Evolutionary conservation across 2,329 filamentous ascomycete genomes (phyloP).

Genomic region (Penicillium sp.): DNA sequence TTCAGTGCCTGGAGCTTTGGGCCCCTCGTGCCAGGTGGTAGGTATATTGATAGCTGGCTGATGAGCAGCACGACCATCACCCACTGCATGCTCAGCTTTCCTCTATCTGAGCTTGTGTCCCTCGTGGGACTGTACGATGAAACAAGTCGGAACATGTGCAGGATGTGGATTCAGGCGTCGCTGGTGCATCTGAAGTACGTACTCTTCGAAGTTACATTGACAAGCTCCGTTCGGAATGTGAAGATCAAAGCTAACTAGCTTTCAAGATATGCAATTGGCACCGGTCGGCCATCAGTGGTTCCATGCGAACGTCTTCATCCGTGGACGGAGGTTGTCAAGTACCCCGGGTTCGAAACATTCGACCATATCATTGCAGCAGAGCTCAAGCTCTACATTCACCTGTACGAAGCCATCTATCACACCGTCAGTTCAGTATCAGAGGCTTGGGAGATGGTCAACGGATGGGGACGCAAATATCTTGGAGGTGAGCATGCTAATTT

Average conservation of each 20-base stretch:
- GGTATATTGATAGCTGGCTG: slow-evolving; percentile 10
- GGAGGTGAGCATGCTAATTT: not conserved
- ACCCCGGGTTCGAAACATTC: slow-evolving; percentile 4
- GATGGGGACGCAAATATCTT: slow-evolving; percentile 2
- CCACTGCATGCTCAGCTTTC: slow-evolving; percentile 9
- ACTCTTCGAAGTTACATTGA: not conserved
- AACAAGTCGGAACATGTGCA: slow-evolving; percentile 3
- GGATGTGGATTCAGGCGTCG: slow-evolving; percentile 11
- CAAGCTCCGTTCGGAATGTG: not conserved
- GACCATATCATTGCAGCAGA: slow-evolving; percentile 6
- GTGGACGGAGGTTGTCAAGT: slow-evolving; percentile 4
- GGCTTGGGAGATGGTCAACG: slow-evolving; percentile 5
- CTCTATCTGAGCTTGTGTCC: slow-evolving; percentile 1
- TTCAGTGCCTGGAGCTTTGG: slow-evolving; percentile 10
- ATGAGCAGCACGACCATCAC: slow-evolving; percentile 10
- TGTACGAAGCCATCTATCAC: slow-evolving; percentile 7
- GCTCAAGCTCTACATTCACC: slow-evolving; percentile 8
- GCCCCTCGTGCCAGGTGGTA: slow-evolving; percentile 4
- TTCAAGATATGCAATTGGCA: slow-evolving; percentile 6
- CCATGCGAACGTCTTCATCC: slow-evolving; percentile 4
- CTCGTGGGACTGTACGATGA: slow-evolving; percentile 1
- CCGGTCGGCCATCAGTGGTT: slow-evolving; percentile 7
- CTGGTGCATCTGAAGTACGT: slow-evolving; percentile 9
- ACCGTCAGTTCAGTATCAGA: not conserved
- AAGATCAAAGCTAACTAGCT: not conserved